Evolutionary conservation across 345 rosid genomes (phyloP), one percentile per base, ranked within the genome.

Genomic region (Dovyalis caffra): DNA sequence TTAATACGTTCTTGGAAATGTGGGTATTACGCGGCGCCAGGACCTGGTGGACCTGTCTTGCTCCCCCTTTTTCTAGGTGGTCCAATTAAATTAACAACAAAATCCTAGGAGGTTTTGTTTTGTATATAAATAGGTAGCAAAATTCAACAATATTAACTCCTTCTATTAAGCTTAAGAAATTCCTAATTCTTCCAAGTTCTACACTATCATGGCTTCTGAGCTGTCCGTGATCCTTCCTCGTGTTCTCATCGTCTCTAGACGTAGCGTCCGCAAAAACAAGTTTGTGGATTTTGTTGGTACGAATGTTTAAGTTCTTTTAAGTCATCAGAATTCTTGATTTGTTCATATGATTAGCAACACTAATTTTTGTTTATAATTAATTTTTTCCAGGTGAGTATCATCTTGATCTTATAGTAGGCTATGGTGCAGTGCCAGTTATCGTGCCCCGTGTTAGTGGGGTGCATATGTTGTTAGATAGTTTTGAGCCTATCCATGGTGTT

Each of bases 401-500:
- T 81, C 91, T 93, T 43, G 97, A 91, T 88, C 95, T 93, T 34
- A 85, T 93, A 68, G 94, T 91, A 6, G 65, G 85, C 1, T 81
- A 91, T 6, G 97, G 97, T 8, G 98, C 98, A 16, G 97, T 91
- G 1, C 98, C 95, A 1, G 97, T 86, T 2, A 90, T 93, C 21
- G 94, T 93, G 21, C 97, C 97, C 10, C 83, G 98, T 12, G 97
- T 91, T 21, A 86, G 62, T 69, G 97, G 98, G 5, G 88, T 93
- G 64, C 90, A 91, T 77, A 83, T 82, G 89, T 76, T 93, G 56
- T 58, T 93, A 1, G 90, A 90, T 26, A 91, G 95, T 81, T 93
- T 93, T 76, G 90, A 93, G 80, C 98, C 98, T 4, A 90, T 93
- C 87, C 98, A 93, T 61, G 97, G 98, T 6, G 97, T 93, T 71